phyloP scores from a whole-genome alignment of 140 eudicot genomes.

The Stevia rebaudiana region DNA sequence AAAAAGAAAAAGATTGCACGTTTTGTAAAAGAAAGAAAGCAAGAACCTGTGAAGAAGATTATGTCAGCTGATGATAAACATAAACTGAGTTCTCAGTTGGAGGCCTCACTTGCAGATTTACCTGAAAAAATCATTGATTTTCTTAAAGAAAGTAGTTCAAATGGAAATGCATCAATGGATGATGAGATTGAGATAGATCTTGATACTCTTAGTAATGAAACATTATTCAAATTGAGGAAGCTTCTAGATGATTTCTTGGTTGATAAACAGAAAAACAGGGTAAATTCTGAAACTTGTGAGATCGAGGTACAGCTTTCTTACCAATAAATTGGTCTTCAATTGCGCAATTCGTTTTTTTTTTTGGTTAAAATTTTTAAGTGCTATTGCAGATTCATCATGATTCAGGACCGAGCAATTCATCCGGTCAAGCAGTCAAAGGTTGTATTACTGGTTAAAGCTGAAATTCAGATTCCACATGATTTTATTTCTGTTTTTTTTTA shows the following conservation, averaged over 20 bases:
- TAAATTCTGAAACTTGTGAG: slow-evolving; percentile 68
- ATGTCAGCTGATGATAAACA: slow-evolving; percentile 60
- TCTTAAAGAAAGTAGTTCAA: slow-evolving; percentile 48
- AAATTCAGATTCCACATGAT: too few relatives aligned
- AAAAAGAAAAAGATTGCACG: slow-evolving; percentile 27
- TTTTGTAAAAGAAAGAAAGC: too few relatives aligned
- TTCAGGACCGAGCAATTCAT: too few relatives aligned
- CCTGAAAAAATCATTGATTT: slow-evolving; percentile 59
- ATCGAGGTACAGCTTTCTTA: too few relatives aligned
- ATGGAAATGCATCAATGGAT: slow-evolving; percentile 52
- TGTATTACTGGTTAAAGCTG: too few relatives aligned
- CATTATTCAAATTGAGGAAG: slow-evolving; percentile 49
- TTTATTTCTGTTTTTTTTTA: too few relatives aligned
- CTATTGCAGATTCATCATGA: too few relatives aligned
- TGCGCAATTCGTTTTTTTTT: too few relatives aligned
- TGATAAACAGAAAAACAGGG: slow-evolving; percentile 37
- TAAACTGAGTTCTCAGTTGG: slow-evolving; percentile 52
- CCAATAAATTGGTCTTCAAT: too few relatives aligned
- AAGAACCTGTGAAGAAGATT: slow-evolving; percentile 35
- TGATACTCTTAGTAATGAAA: slow-evolving; percentile 54
- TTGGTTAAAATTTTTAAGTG: too few relatives aligned
- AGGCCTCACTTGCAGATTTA: slow-evolving; percentile 41
- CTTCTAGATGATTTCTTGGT: slow-evolving; percentile 55
- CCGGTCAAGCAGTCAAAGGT: too few relatives aligned
- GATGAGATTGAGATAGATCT: slow-evolving; percentile 87